phyloP scores from a whole-genome alignment of 129 eudicot species.

The Centella asiatica region DNA sequence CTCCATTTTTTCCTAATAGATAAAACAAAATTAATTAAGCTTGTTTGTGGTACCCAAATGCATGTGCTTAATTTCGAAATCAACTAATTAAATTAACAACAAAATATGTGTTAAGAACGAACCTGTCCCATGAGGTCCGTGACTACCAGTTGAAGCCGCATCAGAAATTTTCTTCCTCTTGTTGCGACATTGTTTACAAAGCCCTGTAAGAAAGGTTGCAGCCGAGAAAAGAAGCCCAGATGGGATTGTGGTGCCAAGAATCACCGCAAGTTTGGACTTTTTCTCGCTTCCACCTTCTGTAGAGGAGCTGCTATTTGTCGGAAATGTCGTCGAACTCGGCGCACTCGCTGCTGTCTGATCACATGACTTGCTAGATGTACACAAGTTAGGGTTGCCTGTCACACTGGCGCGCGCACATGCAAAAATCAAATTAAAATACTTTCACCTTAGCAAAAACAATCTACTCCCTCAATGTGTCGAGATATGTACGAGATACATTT shows the following conservation, averaged over 20 bases:
- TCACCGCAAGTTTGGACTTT: not conserved
- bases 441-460: no score
- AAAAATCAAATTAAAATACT: not conserved
- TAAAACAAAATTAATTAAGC: not conserved
- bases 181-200: no score
- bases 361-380: constrained; percentile 31
- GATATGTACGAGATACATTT: no score
- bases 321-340: not conserved
- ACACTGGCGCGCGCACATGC: constrained; percentile 19
- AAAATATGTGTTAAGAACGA: not conserved
- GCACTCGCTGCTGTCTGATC: not conserved
- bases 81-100: not conserved
- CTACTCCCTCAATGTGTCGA: no score
- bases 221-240: constrained; percentile 5
- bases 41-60: no score
- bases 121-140: not conserved
- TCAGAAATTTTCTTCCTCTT: not conserved
- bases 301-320: not conserved
- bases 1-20: not conserved
- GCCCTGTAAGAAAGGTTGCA: not conserved
- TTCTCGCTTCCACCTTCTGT: not conserved
- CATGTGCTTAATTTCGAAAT: no score
- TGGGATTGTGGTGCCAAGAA: constrained; percentile 5
- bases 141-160: not conserved
- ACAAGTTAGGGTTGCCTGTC: constrained; percentile 49